Base-by-base conservation (phyloP, 1,284 basidiomycete species). In the Heterobasidion parviporum region DNA sequence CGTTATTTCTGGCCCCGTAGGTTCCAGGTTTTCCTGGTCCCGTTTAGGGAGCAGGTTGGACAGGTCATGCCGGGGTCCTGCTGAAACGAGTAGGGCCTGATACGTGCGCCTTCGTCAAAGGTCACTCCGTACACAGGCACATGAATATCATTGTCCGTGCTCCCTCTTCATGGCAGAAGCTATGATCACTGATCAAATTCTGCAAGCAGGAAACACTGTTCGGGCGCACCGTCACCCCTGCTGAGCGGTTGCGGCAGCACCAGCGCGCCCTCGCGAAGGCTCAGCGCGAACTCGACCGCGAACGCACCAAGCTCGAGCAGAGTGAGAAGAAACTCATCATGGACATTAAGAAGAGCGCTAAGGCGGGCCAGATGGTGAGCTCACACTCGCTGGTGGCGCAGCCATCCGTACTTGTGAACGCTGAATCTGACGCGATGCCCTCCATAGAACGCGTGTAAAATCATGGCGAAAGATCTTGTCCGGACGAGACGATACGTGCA, bases 391-490 rank as follows among this genome's bases (percentile, higher is more conserved):
- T 26, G 26, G 26, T 26, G 26, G 26, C 26, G 26, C 26, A 26
- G 26, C 26, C 26, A 26, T 26, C 26, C 26, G 5, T 26, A 26
- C 26, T 57, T 46, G 6, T 7, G 32, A 26, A 64, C 54, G 51
- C 38, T 33, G 50, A 36, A 57, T 45, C 10, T 18, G 26, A 18
- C 15, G 34, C 32, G 14, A 20, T 4, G 49, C 18, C 34, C 26
- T 26, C 4, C 26, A 26, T 4, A 97, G 94, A 94, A 93, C 70
- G 93, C 94, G 12, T 98, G 95, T 78, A 99, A 98, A 78, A 90
- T 99, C 60, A 97, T 98, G 89, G 97, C 97, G 41, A 98, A 97
- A 71, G 97, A 99, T 69, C 87, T 99, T 56, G 94, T 99, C 60
- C 82, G 97, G 60, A 98, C 96, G 26, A 80, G 97, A 53, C 82